Conservation (phyloP, 495 filamentous ascomycete species). For the Ascobolus immersus region DNA sequence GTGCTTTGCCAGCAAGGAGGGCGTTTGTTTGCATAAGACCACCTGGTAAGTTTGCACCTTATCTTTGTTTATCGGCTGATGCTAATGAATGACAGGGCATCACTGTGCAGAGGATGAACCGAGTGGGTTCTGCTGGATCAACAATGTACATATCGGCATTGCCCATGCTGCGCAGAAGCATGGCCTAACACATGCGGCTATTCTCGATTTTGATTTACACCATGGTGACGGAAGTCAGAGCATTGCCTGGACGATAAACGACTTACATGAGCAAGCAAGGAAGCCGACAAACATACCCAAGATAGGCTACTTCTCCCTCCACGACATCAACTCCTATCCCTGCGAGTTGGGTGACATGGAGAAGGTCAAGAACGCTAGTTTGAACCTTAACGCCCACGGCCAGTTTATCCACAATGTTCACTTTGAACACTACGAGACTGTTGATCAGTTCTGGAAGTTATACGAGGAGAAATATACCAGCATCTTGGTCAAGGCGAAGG, state of each 20-base stretch:
- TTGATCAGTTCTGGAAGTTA: constrained; percentile 63
- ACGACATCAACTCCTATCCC: constrained; percentile 94
- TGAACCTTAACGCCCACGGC: constrained; percentile 77
- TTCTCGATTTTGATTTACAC: constrained; percentile 90
- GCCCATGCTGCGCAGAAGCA: constrained; percentile 60
- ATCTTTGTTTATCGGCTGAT: background rate
- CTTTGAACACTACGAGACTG: constrained; percentile 56
- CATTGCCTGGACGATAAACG: constrained; percentile 72
- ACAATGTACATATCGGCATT: constrained; percentile 93
- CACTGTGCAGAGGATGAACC: constrained; percentile 74
- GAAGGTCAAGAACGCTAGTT: constrained; percentile 69
- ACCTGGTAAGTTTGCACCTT: constrained; percentile 8
- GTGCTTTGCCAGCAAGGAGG: constrained; percentile 8
- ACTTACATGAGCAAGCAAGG: constrained; percentile 20
- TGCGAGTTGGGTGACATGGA: constrained; percentile 74
- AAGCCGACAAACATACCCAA: constrained; percentile 24
- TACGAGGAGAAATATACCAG: constrained; percentile 53
- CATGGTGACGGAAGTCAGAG: constrained; percentile 90
- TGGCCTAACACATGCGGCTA: constrained; percentile 77
- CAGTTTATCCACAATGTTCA: constrained; percentile 96
- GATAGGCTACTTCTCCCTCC: constrained; percentile 84
- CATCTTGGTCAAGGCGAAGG: constrained; percentile 54
- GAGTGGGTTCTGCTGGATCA: constrained; percentile 94
- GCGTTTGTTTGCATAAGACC: constrained; percentile 42
- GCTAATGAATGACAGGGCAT: constrained; percentile 38